phyloP scores from a whole-genome alignment of 257 asterid species.

The Mitragyna speciosa region DNA sequence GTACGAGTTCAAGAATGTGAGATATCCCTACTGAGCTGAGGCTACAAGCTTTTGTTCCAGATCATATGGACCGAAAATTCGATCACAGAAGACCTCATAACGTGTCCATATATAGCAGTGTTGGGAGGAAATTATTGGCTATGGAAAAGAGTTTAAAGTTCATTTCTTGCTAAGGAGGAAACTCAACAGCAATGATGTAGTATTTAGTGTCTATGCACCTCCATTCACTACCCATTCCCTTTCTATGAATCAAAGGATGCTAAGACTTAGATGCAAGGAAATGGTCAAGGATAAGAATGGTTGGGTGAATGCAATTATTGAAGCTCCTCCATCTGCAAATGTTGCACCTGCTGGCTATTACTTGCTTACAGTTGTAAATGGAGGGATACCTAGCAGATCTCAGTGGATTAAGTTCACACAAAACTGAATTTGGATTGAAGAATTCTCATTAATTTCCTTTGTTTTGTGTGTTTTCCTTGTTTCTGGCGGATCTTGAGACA shows the following conservation, averaged over 20 bases:
- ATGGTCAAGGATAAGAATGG: slow-evolving; percentile 33
- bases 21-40: slow-evolving; percentile 60
- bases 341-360: slow-evolving; percentile 73
- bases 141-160: slow-evolving; percentile 43
- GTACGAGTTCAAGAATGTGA: slow-evolving; percentile 35
- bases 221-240: slow-evolving; percentile 64
- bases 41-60: slow-evolving; percentile 53
- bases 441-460: neutral
- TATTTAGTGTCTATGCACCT: slow-evolving; percentile 44
- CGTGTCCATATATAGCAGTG: slow-evolving; percentile 25
- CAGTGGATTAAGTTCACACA: slow-evolving; percentile 57
- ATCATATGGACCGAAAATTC: slow-evolving; percentile 36
- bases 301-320: slow-evolving; percentile 43
- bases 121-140: slow-evolving; percentile 25
- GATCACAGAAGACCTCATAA: slow-evolving; percentile 43
- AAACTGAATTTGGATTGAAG: neutral
- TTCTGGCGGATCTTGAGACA: too few relatives aligned
- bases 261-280: slow-evolving; percentile 41
- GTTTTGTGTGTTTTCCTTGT: neutral
- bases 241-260: slow-evolving; percentile 68
- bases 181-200: slow-evolving; percentile 19
- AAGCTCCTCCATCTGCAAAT: slow-evolving; percentile 54
- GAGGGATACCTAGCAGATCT: slow-evolving; percentile 57
- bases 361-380: slow-evolving; percentile 55
- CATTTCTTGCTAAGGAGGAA: slow-evolving; percentile 27